These are phyloP conservation scores for Tieghemiomyces parasiticus DNA, from an alignment of 192 early-diverging fungal genomes.

Conservation along the genomic window DNA sequence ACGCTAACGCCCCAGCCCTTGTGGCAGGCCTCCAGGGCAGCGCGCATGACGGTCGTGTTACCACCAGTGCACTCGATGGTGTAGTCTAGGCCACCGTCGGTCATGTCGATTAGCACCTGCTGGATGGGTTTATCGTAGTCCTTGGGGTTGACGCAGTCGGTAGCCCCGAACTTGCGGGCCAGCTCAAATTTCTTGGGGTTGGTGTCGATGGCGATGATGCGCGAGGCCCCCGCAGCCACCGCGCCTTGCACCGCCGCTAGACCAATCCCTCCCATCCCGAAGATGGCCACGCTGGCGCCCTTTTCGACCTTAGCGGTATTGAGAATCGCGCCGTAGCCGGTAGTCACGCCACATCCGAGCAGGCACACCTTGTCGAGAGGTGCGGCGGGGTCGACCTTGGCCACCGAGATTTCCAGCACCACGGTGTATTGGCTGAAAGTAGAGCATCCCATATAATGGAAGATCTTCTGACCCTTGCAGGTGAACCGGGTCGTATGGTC, in stretches of 20 bases:
- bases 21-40: constrained; percentile 84
- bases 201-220: constrained; percentile 83
- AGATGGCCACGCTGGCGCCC: constrained; percentile 68
- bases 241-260: constrained; percentile 82
- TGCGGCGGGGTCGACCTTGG: constrained; percentile 66
- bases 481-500: constrained; percentile 84
- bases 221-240: constrained; percentile 38
- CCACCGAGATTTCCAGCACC: constrained; percentile 76
- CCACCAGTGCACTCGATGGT: constrained; percentile 91
- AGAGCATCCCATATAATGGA: constrained; percentile 93
- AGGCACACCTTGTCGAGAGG: constrained; percentile 77
- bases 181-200: constrained; percentile 79
- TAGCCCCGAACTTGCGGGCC: constrained; percentile 64
- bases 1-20: constrained; percentile 86
- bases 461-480: constrained; percentile 74
- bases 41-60: constrained; percentile 84
- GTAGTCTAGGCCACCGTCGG: constrained; percentile 92
- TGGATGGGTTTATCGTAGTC: constrained; percentile 70
- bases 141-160: constrained; percentile 80
- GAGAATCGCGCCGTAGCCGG: constrained; percentile 89
- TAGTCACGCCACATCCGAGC: constrained; percentile 92
- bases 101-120: constrained; percentile 71
- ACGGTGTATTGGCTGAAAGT: constrained; percentile 97
- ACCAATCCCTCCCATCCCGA: constrained; percentile 92
- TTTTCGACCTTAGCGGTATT: constrained; percentile 83